These are phyloP conservation scores for Carpinus viminea DNA, from an alignment of 306 rosid genomes.

Conservation along the genomic window DNA sequence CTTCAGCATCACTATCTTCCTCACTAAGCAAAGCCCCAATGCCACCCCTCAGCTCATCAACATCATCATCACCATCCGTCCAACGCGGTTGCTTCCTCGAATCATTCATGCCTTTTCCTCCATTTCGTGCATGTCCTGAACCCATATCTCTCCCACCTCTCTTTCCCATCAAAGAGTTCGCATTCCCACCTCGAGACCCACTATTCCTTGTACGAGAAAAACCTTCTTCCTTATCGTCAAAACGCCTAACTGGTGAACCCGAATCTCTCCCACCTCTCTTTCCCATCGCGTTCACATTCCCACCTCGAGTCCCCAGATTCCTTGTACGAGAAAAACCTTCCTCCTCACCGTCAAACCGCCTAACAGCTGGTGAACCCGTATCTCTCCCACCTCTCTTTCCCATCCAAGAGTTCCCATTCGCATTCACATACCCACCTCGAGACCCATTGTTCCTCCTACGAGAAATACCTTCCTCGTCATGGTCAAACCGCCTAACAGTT, in stretches of 20 bases:
- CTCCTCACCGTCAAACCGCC: conserved; percentile 11
- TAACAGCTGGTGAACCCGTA: background rate
- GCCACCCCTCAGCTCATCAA: conserved; percentile 27
- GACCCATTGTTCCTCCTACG: conserved; percentile 17
- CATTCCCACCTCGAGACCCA: conserved; percentile 19
- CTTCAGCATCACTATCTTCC: conserved; percentile 50
- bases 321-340: conserved; percentile 23
- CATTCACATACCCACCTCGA: conserved; percentile 7
- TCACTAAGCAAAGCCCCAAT: conserved; percentile 48
- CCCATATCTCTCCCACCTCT: conserved; percentile 42
- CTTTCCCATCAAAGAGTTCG: conserved; percentile 42
- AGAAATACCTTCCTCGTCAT: background rate
- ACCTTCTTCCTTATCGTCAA: conserved; percentile 2
- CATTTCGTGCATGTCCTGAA: conserved; percentile 11
- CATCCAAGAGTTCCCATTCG: conserved; percentile 22
- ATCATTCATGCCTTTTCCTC: conserved; percentile 1
- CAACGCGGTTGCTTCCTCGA: background rate
- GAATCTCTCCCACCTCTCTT: conserved; percentile 47
- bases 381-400: conserved; percentile 55
- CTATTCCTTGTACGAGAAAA: conserved; percentile 15
- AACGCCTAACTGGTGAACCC: background rate
- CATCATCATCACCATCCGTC: background rate
- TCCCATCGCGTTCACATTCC: conserved; percentile 19
- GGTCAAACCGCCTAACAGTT: background rate
- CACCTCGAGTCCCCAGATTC: conserved; percentile 8